Base-by-base conservation (phyloP, 2,329 filamentous ascomycete genomes). In the Conoideocrella luteorostrata region DNA sequence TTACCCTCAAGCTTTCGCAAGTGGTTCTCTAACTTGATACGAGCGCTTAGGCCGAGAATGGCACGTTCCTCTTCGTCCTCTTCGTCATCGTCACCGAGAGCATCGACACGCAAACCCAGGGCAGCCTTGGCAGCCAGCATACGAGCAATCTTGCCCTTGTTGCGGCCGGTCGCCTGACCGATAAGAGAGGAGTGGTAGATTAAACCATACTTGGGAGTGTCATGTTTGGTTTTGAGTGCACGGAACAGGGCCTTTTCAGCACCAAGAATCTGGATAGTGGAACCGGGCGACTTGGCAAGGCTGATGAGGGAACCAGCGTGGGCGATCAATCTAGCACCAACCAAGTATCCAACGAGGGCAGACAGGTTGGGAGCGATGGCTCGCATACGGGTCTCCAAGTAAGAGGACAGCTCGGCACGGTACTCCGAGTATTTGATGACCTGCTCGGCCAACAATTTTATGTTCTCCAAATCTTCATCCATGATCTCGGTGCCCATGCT, bases 121-220 rank as follows among this genome's bases (percentile, higher is more conserved):
- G 93, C 88, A 37, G 91, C 83, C 76, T 97, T 97, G 55, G 91
- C 86, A 39, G 93, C 86, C 49, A 98, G 78, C 75, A 95, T 89
- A 77, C 93, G 88, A 33, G 93, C 93, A 61, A 98, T 95, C 77
- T 98, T 98, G 58, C 93, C 93, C 83, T 98, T 98, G 76, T 97
- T 97, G 74, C 88, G 91, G 59, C 93, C 93, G 17, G 88, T 95
- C 23, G 93, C 93, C 71, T 98, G 93, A 35, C 93, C 94, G 52
- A 98, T 94, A 36, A 98, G 79, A 22, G 88, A 93, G 39, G 87
- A 86, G 68, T 95, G 86, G 71, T 93, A 94, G 64, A 94, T 88
- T 52, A 95, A 77, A 77, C 93, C 93, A 60, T 97, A 98, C 70
- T 97, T 98, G 62, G 93, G 93, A 30, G 93, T 98, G 62, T 96